These are phyloP conservation scores for Azolla pinnata DNA, from an alignment of 75 land plant genomes.

Conservation along the genomic window DNA sequence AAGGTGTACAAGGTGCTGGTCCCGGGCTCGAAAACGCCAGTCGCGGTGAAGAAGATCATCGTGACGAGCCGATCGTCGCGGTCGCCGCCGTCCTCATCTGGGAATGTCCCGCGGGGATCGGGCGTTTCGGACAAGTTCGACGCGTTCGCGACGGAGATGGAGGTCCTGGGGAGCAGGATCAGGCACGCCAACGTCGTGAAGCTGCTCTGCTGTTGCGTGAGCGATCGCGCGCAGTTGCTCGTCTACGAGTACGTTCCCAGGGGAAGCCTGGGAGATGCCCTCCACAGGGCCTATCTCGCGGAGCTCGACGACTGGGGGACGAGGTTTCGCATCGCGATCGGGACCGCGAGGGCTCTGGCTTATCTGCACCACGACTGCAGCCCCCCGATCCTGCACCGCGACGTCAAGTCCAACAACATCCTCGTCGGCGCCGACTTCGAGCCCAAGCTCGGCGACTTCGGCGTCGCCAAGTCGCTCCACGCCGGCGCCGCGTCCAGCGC, in stretches of 20 bases:
- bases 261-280: constrained; percentile 53
- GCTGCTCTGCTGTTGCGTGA: constrained; percentile 43
- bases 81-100: neutral
- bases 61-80: neutral
- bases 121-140: constrained; percentile 22
- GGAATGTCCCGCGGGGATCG: constrained; percentile 1
- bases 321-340: constrained; percentile 14
- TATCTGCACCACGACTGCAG: constrained; percentile 13
- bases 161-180: constrained; percentile 32
- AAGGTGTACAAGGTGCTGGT: constrained; percentile 35
- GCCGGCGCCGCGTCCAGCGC: too few relatives aligned
- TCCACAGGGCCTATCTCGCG: constrained; percentile 27
- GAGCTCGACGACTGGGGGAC: constrained; percentile 3
- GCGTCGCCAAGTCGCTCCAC: too few relatives aligned
- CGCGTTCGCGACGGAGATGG: constrained; percentile 35
- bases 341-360: constrained; percentile 12
- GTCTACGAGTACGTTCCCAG: constrained; percentile 55
- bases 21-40: constrained; percentile 3
- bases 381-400: constrained; percentile 12
- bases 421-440: too few relatives aligned
- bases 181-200: constrained; percentile 46
- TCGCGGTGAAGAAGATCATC: constrained; percentile 49
- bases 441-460: too few relatives aligned
- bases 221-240: constrained; percentile 40
- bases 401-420: constrained; percentile 9